Evolutionary conservation across 179 eudicot genomes (phyloP), one percentile per base, ranked within the genome.

Genomic region (Gypsophila paniculata): DNA sequence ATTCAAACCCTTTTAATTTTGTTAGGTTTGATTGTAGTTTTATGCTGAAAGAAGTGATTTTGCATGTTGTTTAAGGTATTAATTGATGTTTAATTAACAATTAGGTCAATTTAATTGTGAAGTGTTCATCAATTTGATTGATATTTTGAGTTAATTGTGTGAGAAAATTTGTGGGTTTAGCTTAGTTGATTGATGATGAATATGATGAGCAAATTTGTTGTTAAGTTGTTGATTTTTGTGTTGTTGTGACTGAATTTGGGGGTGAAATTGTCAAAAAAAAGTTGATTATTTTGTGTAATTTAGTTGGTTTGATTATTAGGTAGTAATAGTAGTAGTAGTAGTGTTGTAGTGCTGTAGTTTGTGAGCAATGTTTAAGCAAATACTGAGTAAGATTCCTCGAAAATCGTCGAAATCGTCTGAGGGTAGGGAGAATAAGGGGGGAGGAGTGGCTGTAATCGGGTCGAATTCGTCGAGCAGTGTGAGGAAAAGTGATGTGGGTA

Each of bases 311-410:
- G 70, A 29, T 29, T 29, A 26, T 64, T 4, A 72, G 68, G 19
- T 69, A 57, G 51, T 57, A 26, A 53, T 62, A n/a, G n/a, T n/a
- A n/a, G 48, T 64, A 25, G 52, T 66, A 51, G 60, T 29, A 29
- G 34, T 29, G 34, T 29, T 29, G 34, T 29, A 29, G 34, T 29
- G 34, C 34, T 29, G 34, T 68, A 72, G 19, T 17, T 4, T 12
- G 72, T 10, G 49, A 82, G 80, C 79, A 69, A 86, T 83, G 87
- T 83, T 81, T 77, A 86, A 86, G 71, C 85, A 83, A 71, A 69
- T 86, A 55, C 81, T 86, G 14, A 82, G 82, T 75, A 86, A 83
- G 83, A 77, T 85, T 78, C 85, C 89, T 0, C 60, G 85, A 74
- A 85, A 83, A 70, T 76, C 82, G 21, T 83, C 86, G 0, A 85